Conservation (phyloP, 345 rosid species). For the Sonneratia caseolaris region DNA sequence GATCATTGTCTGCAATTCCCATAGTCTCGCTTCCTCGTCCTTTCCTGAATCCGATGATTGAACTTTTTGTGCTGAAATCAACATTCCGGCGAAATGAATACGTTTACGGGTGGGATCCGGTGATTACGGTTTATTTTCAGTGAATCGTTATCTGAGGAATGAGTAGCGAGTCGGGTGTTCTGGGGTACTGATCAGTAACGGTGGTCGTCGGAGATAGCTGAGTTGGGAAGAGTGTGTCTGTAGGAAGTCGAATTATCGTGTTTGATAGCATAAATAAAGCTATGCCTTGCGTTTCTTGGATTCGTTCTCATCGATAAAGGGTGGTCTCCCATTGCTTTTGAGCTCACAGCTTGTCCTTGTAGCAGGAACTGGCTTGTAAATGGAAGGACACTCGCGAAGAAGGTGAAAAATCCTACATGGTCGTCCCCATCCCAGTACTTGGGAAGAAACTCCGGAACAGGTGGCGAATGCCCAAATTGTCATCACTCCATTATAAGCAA, state of each 20-base stretch:
- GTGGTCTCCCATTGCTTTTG: background rate
- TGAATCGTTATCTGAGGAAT: background rate
- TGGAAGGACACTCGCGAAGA: constrained; percentile 58
- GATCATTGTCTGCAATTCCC: background rate
- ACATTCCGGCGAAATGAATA: background rate
- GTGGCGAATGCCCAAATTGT: constrained; percentile 74
- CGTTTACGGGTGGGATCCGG: background rate
- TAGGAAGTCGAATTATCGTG: background rate
- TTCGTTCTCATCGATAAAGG: background rate
- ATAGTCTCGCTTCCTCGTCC: too few species aligned
- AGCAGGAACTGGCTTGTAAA: constrained; percentile 83
- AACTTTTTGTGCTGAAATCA: background rate
- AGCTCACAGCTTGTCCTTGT: constrained; percentile 1
- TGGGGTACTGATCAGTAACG: background rate
- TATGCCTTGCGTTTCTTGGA: background rate
- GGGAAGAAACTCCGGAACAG: constrained; percentile 56
- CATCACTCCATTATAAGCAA: constrained; percentile 50
- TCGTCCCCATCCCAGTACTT: constrained; percentile 32
- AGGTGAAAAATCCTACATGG: constrained; percentile 49
- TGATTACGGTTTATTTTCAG: background rate
- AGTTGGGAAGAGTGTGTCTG: background rate
- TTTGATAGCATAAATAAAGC: background rate
- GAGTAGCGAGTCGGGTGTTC: background rate
- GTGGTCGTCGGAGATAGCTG: background rate
- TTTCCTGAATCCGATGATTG: background rate